Base-by-base conservation (phyloP, 2,329 filamentous ascomycete species). In the Xylaria sp. region DNA sequence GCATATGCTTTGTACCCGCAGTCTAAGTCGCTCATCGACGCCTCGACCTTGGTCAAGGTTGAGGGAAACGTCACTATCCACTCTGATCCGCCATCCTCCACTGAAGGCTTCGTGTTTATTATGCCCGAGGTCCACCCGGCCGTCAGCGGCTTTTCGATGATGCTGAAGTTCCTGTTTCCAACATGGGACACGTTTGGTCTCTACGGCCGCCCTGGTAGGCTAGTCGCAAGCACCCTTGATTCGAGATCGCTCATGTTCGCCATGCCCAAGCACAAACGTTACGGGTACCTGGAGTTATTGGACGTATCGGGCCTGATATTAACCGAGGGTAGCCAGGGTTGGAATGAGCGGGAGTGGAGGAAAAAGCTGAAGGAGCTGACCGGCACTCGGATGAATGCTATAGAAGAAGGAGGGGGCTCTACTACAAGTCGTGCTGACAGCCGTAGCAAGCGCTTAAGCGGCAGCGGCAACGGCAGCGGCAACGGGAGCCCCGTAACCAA, bases 1-100 rank as follows among this genome's bases (percentile, higher is more conserved):
- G 92, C 92, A 16, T 97, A 96, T 69, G 92, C 93, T 46, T 90
- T 99, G 50, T 99, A 99, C 69, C 94, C 94, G 1, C 92, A 97
- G 70, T 89, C 92, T 16, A 96, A 96, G 73, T 89, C 91, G 0
- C 78, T 99, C 38, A 95, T 99, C 53, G 92, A 99, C 63, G 90
- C 93, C 54, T 97, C 94, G 1, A 97, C 93, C 0, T 76, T 99
- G 55, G 83, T 97, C 59, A 99, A 99, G 73, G 83, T 99, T 22
- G 94, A 99, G 74, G 94, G 92, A 8, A 85, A 86, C 59, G 91
- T 99, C 56, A 92, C 89, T 0, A 90, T 97, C 38, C 92, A 97
- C 73, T 88, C 88, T 0, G 83, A 86, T 11, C 87, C 90, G 7
- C 86, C 91, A 20, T 87, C 88, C 0, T 85, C 86, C 2, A 89